These are phyloP conservation scores for Alternaria ethzedia DNA, from an alignment of 2,329 filamentous ascomycete species.

Conservation along the genomic window DNA sequence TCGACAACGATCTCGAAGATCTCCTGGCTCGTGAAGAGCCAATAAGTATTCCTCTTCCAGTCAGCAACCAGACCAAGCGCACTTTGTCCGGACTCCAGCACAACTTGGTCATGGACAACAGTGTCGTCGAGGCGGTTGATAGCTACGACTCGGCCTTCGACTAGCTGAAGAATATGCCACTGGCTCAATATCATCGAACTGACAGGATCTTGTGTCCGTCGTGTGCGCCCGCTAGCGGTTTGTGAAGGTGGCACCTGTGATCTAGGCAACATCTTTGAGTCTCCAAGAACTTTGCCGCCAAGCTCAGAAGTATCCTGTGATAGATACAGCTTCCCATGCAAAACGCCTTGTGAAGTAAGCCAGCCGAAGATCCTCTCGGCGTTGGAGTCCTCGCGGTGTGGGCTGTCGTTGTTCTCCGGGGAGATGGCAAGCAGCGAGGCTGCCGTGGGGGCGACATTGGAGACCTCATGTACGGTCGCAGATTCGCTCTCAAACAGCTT, in stretches of 20 bases:
- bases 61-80: slow-evolving; percentile 87
- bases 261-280: slow-evolving; percentile 77
- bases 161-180: slow-evolving; percentile 87
- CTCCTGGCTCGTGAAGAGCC: slow-evolving; percentile 89
- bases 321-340: slow-evolving; percentile 79
- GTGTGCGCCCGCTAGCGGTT: slow-evolving; percentile 67
- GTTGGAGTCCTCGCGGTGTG: slow-evolving; percentile 59
- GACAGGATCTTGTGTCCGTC: slow-evolving; percentile 72
- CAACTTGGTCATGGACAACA: slow-evolving; percentile 84
- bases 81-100: slow-evolving; percentile 79
- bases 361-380: slow-evolving; percentile 84
- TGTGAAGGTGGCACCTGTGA: slow-evolving; percentile 75
- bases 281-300: slow-evolving; percentile 76
- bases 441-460: slow-evolving; percentile 63
- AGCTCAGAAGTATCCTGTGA: slow-evolving; percentile 67
- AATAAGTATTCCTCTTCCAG: slow-evolving; percentile 94
- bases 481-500: slow-evolving; percentile 87
- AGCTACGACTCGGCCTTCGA: slow-evolving; percentile 82
- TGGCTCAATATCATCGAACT: slow-evolving; percentile 85
- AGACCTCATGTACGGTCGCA: slow-evolving; percentile 76
- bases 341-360: slow-evolving; percentile 85
- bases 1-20: slow-evolving; percentile 93
- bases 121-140: slow-evolving; percentile 86
- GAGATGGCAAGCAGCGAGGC: slow-evolving; percentile 76
- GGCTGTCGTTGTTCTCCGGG: slow-evolving; percentile 68